phyloP scores from a whole-genome alignment of 2,329 filamentous ascomycete species.

The Plectosphaerella plurivora region DNA sequence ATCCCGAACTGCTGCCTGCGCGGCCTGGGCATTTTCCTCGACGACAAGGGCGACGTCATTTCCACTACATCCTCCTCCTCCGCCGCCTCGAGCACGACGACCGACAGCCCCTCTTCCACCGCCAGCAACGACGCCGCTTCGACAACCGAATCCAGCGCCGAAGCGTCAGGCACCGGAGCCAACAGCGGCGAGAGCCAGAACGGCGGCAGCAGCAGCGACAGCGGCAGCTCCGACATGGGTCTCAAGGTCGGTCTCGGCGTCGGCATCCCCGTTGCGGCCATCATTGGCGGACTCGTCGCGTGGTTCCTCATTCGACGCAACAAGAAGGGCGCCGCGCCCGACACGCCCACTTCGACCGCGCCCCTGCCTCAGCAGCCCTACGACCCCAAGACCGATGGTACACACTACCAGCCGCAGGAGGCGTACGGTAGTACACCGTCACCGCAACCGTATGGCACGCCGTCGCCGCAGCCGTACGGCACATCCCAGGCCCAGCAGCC shows the following conservation, averaged over 20 bases:
- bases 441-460: too few species aligned
- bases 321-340: too few species aligned
- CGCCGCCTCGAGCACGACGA: neutral
- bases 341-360: too few species aligned
- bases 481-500: too few species aligned
- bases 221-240: neutral
- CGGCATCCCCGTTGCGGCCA: neutral
- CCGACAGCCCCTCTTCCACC: neutral
- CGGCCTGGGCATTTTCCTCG: conserved; percentile 1
- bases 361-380: too few species aligned
- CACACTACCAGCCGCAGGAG: too few species aligned
- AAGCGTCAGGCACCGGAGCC: neutral
- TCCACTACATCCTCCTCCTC: neutral
- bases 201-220: too few species aligned
- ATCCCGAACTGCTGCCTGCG: neutral
- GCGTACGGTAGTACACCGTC: too few species aligned
- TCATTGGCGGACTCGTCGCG: neutral
- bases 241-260: neutral
- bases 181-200: too few species aligned
- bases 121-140: neutral
- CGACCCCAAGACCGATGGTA: too few species aligned
- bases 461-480: too few species aligned
- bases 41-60: conserved; percentile 1
- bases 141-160: neutral
- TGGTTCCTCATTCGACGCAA: neutral